Evolutionary conservation across 345 rosid species (phyloP), one percentile per base, ranked within the genome.

Genomic region (Salix dunnii): DNA sequence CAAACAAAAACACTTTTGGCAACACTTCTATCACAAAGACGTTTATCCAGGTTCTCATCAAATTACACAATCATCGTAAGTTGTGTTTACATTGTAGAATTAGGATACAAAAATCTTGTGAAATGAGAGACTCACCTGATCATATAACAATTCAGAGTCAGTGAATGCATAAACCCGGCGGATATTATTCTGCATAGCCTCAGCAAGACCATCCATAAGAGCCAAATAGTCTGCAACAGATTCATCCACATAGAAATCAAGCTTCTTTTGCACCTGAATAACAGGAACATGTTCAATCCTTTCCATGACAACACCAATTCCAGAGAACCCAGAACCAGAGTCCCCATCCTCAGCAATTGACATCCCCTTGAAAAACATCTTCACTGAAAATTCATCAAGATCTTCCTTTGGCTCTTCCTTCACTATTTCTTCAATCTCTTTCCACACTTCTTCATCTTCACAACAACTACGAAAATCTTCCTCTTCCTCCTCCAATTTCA

Each of bases 391-490:
- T 67, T 92, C 90, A 81, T 89, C 93, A 25, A 84, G 85, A 31
- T 80, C 84, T 69, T 83, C 84, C 79, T 82, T 75, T 17, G 76
- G 72, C 64, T 84, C 92, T 76, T 76, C 85, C 83, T 76, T 86
- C 78, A 65, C 78, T 67, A 77, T 60, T 67, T 90, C 92, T 75
- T 91, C 98, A 72, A 79, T 76, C 71, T 88, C 97, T 72, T 87
- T 90, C 99, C 97, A 95, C 0, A 89, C 91, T 28, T 92, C 99
- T 33, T 90, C 95, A 77, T 95, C 99, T 78, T 85, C 99, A 51
- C 94, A 93, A 83, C 98, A 96, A 43, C 99, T 96, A 36, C 94
- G 81, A 74, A 96, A 96, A 33, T 96, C 99, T 49, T 96, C 99
- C 67, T 96, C 98, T 0, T 93, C 96, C 68, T 88, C 94, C 72